phyloP scores from a whole-genome alignment of 257 asterid genomes.

The Petrea volubilis region DNA sequence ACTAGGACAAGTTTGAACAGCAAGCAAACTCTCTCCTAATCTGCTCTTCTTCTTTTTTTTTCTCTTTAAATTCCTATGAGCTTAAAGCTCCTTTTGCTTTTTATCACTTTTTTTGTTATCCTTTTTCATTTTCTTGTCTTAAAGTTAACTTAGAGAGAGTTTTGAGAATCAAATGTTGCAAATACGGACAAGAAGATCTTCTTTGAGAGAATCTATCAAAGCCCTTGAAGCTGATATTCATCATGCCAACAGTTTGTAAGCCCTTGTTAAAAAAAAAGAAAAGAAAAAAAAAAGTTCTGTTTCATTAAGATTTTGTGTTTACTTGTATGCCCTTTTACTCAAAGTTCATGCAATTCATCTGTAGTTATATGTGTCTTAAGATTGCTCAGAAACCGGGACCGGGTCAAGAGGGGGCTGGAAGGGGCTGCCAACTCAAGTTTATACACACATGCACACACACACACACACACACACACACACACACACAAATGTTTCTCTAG shows the following conservation, averaged over 20 bases:
- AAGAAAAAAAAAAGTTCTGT: not conserved
- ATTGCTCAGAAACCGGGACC: too few relatives aligned
- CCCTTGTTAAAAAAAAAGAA: too few relatives aligned
- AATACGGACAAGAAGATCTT: conserved; percentile 39
- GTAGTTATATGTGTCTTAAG: not conserved
- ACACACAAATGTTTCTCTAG: too few relatives aligned
- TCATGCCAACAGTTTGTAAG: conserved; percentile 73
- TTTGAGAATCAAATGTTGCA: conserved; percentile 46
- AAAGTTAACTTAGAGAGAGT: not conserved
- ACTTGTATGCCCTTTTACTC: conserved; percentile 9
- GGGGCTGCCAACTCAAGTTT: too few relatives aligned
- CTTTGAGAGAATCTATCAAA: conserved; percentile 62
- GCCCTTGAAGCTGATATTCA: conserved; percentile 71
- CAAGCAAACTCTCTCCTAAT: conserved; percentile 46
- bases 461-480: too few relatives aligned
- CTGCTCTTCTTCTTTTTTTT: not conserved
- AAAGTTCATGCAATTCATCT: not conserved
- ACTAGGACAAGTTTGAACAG: conserved; percentile 37
- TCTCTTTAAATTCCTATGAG: conserved; percentile 22
- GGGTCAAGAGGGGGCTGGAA: too few relatives aligned
- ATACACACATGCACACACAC: too few relatives aligned
- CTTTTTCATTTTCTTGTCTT: not conserved
- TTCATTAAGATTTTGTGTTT: not conserved
- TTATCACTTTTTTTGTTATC: not conserved
- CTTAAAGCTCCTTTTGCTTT: conserved; percentile 27